phyloP scores from a whole-genome alignment of 2,329 filamentous ascomycete genomes.

The Cladosporium oxysporum region DNA sequence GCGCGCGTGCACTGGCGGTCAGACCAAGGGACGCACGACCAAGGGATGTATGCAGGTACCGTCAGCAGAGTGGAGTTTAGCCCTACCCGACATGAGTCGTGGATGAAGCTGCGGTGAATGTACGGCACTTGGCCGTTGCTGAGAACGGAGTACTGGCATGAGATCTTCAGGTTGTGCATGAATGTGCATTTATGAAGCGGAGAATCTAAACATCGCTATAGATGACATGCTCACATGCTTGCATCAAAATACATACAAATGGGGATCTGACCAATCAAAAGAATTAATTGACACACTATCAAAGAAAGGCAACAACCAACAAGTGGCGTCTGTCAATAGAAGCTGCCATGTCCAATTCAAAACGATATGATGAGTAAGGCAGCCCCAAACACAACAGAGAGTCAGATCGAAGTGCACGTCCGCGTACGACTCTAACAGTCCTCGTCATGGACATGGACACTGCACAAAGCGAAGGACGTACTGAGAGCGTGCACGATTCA shows the following conservation, averaged over 20 bases:
- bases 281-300: background rate
- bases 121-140: background rate
- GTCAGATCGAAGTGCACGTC: background rate
- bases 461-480: background rate
- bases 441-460: background rate
- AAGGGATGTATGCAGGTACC: conserved; percentile 13
- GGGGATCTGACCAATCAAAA: background rate
- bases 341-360: background rate
- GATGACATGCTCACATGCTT: background rate
- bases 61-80: conserved; percentile 1
- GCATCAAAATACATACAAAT: background rate
- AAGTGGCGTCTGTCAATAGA: background rate
- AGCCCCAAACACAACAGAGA: background rate
- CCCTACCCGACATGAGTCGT: background rate
- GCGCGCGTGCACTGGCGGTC: conserved; percentile 12
- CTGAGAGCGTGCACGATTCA: background rate
- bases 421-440: background rate
- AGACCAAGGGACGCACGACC: conserved; percentile 6
- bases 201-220: background rate
- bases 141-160: background rate
- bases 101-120: background rate
- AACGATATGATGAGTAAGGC: background rate
- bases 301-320: background rate
- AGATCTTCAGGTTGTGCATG: background rate
- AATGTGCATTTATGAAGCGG: background rate